A percentile compares a stretch with the other conserved stretches of the same genome.
These are phyloP conservation scores for Yamagishiella unicocca DNA, from an alignment of 139 green algal genomes.

Conservation along the genomic window DNA sequence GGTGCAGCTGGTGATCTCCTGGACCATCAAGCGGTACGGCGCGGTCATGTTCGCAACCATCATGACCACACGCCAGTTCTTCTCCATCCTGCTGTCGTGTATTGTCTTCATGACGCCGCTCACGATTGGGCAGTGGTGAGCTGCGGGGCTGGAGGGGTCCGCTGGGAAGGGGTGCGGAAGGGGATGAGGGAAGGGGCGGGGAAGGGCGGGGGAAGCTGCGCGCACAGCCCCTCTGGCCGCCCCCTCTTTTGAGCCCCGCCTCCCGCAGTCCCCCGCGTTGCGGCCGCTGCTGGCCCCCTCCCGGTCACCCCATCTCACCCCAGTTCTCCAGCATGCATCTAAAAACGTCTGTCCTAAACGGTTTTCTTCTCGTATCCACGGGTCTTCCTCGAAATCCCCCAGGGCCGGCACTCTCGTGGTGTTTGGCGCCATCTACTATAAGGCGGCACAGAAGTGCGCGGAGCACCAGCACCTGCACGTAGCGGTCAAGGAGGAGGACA, in stretches of 20 bases:
- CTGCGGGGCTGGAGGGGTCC: neutral
- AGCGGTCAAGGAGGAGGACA: neutral
- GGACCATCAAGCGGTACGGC: constrained; percentile 93
- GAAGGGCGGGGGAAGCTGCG: constrained; percentile 20
- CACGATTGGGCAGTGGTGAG: constrained; percentile 76
- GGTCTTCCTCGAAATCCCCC: too few species aligned
- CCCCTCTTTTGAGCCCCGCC: neutral
- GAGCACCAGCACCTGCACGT: constrained; percentile 16
- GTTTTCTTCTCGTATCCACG: too few species aligned
- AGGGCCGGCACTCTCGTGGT: constrained; percentile 59
- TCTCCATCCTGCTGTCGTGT: constrained; percentile 90
- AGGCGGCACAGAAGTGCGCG: constrained; percentile 38
- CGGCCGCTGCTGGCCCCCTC: neutral
- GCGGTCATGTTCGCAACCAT: constrained; percentile 93
- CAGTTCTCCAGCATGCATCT: too few species aligned
- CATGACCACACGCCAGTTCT: constrained; percentile 94
- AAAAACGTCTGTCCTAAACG: too few species aligned
- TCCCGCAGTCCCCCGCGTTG: neutral
- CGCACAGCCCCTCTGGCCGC: too few species aligned
- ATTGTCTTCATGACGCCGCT: constrained; percentile 86
- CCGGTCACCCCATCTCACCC: neutral
- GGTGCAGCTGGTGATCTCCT: constrained; percentile 76
- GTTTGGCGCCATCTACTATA: constrained; percentile 61
- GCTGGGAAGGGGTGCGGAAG: neutral
- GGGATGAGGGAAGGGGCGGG: neutral